phyloP scores from a whole-genome alignment of 495 filamentous ascomycete species.

The Aspergillus ellipticus region DNA sequence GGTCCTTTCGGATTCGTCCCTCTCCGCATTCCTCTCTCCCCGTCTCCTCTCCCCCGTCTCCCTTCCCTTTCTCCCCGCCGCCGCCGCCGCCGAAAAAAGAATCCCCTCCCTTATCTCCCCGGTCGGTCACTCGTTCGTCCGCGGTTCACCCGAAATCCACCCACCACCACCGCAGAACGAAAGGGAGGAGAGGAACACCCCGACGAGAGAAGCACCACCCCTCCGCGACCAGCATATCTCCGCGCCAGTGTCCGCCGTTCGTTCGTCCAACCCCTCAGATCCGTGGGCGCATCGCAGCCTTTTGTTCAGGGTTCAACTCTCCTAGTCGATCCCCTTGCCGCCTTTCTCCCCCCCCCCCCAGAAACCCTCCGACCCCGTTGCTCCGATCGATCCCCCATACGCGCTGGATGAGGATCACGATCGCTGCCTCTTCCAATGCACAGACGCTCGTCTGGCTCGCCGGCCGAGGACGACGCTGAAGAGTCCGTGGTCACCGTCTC shows the following conservation, averaged over 20 bases:
- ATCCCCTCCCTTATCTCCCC: not conserved
- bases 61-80: not conserved
- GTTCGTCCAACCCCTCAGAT: not conserved
- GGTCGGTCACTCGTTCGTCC: conserved; percentile 7
- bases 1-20: not conserved
- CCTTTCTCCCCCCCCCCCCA: conserved; percentile 3
- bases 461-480: conserved; percentile 47
- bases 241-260: not conserved
- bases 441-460: conserved; percentile 50
- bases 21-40: not conserved
- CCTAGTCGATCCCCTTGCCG: conserved; percentile 12
- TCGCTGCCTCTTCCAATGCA: conserved; percentile 46
- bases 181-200: not conserved
- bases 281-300: conserved; percentile 13
- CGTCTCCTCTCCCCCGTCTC: conserved; percentile 1
- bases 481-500: conserved; percentile 30
- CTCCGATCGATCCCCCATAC: conserved; percentile 13
- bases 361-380: conserved; percentile 4
- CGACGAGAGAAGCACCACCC: not conserved
- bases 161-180: not conserved
- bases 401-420: conserved; percentile 38
- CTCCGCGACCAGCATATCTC: not conserved
- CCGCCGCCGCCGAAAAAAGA: not conserved
- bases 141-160: not conserved
- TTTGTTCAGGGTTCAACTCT: not conserved